Conservation (phyloP, 345 rosid species). For the Salix caprea region DNA sequence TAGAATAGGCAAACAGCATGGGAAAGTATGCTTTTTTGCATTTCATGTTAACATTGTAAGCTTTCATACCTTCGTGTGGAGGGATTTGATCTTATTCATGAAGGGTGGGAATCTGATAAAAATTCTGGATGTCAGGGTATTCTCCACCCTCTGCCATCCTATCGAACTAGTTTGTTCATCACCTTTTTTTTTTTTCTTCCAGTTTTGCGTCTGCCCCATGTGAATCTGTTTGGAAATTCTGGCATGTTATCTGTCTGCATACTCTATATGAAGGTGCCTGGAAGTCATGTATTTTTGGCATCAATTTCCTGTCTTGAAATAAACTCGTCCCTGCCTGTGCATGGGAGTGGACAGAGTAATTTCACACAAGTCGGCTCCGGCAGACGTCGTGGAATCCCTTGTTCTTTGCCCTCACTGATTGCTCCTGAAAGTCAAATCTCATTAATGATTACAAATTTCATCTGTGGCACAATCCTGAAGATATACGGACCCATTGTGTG, state of each 20-base stretch:
- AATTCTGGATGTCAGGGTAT: background rate
- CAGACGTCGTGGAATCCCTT: no score
- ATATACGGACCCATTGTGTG: no score
- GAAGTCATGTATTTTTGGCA: background rate
- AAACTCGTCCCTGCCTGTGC: no score
- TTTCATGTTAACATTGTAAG: conserved; percentile 13
- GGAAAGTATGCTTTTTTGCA: conserved; percentile 6
- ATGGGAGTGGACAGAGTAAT: no score
- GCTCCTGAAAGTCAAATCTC: no score
- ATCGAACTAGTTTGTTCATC: background rate
- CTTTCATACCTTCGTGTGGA: conserved; percentile 9
- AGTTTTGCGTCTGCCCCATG: conserved; percentile 5
- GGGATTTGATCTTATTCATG: conserved; percentile 7
- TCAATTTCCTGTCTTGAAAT: background rate
- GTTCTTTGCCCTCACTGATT: no score
- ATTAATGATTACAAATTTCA: no score
- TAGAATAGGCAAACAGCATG: conserved; percentile 7
- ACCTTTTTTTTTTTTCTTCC: background rate
- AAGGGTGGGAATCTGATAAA: background rate
- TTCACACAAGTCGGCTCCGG: no score
- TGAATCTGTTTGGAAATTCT: background rate
- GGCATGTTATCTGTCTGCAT: background rate
- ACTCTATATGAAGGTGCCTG: background rate
- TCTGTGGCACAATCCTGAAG: no score
- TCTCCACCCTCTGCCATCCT: background rate